Evolutionary conservation across 176 grass and related monocot species (phyloP), one percentile per base, ranked within the genome.

Genomic region (Pharus latifolius): DNA sequence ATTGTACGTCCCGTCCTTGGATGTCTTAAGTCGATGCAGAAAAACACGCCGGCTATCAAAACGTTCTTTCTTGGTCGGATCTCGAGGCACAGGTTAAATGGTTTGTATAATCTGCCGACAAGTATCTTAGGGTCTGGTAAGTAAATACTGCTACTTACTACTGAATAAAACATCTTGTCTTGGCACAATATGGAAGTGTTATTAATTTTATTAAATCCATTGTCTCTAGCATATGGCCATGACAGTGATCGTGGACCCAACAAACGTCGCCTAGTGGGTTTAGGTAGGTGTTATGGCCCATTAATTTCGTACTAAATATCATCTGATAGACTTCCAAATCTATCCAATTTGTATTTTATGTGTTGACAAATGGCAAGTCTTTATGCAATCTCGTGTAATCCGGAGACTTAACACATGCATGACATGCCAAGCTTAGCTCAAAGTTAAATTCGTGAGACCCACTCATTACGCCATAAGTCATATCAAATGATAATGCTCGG

Each of bases 161-260:
- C n/a, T n/a, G n/a, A n/a, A n/a, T n/a, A n/a, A n/a, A n/a, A n/a
- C n/a, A n/a, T n/a, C n/a, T n/a, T n/a, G 23, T 25, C 46, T 64
- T 33, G 46, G 61, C 77, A 33, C 2, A 37, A 58, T 63, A 67
- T 26, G 63, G 20, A 20, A 23, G 29, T n/a, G 10, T 15, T 25
- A 53, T 14, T 12, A 13, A 6, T 2, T 54, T 40, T 33, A 16
- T n/a, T 34, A 14, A 57, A 45, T 27, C 26, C 18, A 13, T 20
- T 13, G 56, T n/a, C 37, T 19, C 6, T 15, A 12, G 56, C 47
- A 63, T 45, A 19, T 46, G 10, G 7, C 22, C 49, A 61, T 40
- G 73, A 37, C 66, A 31, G 67, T 72, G 81, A 84, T 84, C 74
- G 74, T 78, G 81, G 59, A 16, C 49, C 41, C 74, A 57, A 18